Base-by-base conservation (phyloP, 2,329 filamentous ascomycete species). In the Elsinoe arachidis region DNA sequence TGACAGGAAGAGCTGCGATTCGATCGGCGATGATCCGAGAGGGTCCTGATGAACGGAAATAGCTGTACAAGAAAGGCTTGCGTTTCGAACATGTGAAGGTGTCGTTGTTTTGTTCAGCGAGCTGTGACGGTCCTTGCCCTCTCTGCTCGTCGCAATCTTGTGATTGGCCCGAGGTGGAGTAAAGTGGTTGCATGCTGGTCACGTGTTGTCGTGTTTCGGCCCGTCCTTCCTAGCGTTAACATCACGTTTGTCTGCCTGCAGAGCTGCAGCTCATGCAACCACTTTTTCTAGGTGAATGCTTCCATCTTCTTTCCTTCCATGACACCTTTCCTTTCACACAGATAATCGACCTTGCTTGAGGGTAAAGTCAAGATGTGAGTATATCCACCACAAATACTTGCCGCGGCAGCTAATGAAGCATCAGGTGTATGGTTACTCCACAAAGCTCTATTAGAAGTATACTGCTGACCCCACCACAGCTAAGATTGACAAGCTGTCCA, bases 401-500 rank as follows among this genome's bases (percentile, higher is more conserved):
- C 7, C 7, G 9, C 26, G 26, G n/a, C 46, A 35, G 51, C 57
- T 58, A 41, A 59, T 19, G 2, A 11, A 15, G 9, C 38, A 21
- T 52, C 43, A 61, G 60, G 60, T 61, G 60, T 61, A 60, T 54
- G 60, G 30, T 17, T 34, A 34, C 35, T 51, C 23, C n/a, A 46
- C 51, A 17, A 17, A 30, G 14, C 44, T 49, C 26, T 9, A 30
- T 30, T 9, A 30, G 9, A 30, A 30, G 44, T 15, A 41, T 23
- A 58, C 51, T 52, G 51, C 14, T 33, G 6, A 51, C 11, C 23
- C 26, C 17, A 19, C n/a, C n/a, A 14, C 11, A 88, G 88, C 91
- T 63, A 87, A 84, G 70, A 91, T 97, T 65, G 89, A 96, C 69
- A 95, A 91, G 69, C 82, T 96, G 64, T 88, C 86, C 63, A 93